These are phyloP conservation scores for Cornus florida DNA, from an alignment of 148 eudicot genomes.

Conservation along the genomic window DNA sequence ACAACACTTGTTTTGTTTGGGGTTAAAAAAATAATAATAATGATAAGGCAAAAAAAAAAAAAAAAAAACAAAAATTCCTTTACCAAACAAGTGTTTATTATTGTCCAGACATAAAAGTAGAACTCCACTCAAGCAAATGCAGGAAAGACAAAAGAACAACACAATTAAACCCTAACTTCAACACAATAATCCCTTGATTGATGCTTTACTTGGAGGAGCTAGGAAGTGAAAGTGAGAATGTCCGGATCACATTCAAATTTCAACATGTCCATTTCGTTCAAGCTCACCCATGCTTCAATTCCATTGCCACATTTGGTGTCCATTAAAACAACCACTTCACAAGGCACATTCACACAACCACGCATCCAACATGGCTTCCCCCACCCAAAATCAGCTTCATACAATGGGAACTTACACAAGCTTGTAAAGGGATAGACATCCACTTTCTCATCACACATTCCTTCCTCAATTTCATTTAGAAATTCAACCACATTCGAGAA, in stretches of 20 bases:
- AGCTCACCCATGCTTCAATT: constrained; percentile 11
- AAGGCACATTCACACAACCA: neutral
- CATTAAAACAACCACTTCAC: neutral
- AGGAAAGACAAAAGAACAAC: no score
- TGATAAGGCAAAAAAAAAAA: no score
- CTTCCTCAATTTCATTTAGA: neutral
- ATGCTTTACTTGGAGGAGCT: no score
- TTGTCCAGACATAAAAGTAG: no score
- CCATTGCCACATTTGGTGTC: neutral
- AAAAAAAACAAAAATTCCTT: no score
- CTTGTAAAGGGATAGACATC: neutral
- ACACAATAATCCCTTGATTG: no score
- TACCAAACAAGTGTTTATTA: no score
- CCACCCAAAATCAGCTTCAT: constrained; percentile 5
- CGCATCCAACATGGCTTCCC: neutral
- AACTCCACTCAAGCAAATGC: no score
- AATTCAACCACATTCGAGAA: neutral
- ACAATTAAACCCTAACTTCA: no score
- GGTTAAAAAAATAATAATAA: no score
- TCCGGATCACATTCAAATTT: neutral
- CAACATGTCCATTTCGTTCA: neutral
- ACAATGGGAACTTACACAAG: neutral
- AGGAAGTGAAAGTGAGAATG: neutral
- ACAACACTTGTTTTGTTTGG: no score
- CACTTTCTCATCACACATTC: neutral